Evolutionary conservation across 441 rosid genomes (phyloP).

Genomic region (Erodium texanum): DNA sequence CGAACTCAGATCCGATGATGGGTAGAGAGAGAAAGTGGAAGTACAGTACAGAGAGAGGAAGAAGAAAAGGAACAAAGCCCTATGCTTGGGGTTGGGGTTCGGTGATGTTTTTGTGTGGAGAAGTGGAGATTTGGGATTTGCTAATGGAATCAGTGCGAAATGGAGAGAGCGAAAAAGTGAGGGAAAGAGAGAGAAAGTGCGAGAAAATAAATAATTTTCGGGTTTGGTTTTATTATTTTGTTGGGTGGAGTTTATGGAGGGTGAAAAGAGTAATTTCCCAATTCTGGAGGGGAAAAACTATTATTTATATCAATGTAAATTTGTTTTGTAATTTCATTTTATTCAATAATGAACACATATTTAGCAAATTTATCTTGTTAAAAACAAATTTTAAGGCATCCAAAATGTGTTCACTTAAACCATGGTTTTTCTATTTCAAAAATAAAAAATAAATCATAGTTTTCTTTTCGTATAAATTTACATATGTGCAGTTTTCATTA

Average conservation of each 20-base stretch:
- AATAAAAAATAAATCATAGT: too few species aligned
- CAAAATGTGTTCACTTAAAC: too few species aligned
- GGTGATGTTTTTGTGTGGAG: conserved; percentile 12
- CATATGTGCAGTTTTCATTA: too few species aligned
- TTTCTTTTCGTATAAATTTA: too few species aligned
- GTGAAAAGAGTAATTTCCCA: neutral
- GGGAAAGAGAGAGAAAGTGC: neutral
- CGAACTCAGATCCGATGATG: conserved; percentile 6
- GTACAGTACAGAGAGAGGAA: neutral
- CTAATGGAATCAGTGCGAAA: conserved; percentile 2
- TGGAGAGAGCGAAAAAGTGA: neutral
- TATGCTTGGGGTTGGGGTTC: neutral
- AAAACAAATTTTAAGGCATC: too few species aligned
- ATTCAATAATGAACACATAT: too few species aligned
- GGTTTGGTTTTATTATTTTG: neutral
- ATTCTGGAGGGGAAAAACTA: too few species aligned
- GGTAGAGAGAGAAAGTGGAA: neutral
- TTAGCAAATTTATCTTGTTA: too few species aligned
- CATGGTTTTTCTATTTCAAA: too few species aligned
- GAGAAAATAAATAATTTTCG: neutral
- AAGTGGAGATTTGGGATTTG: conserved; percentile 9
- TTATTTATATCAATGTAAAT: too few species aligned
- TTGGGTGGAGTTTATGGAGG: neutral
- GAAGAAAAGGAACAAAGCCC: neutral
- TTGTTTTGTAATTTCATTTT: too few species aligned